Evolutionary conservation across 306 rosid species (phyloP).

Genomic region (Mimosa pudica): DNA sequence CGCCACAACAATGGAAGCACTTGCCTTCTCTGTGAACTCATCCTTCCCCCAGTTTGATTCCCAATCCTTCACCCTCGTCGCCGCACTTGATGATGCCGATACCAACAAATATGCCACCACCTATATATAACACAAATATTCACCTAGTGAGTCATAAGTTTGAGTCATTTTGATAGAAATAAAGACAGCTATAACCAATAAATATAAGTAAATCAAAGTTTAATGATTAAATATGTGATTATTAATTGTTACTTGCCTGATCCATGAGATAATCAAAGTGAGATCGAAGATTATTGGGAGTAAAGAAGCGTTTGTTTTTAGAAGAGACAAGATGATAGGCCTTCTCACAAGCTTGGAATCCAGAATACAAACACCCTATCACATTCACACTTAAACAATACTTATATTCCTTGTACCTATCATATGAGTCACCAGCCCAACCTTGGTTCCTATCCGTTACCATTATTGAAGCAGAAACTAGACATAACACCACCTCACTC

Average conservation of each 20-base stretch:
- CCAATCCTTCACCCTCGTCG: constrained; percentile 91
- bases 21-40: constrained; percentile 88
- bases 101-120: constrained; percentile 85
- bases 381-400: constrained; percentile 79
- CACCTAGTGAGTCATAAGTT: too few species aligned
- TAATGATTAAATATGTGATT: too few species aligned
- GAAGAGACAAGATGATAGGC: constrained; percentile 49
- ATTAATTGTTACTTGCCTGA: constrained; percentile 58
- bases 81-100: constrained; percentile 90
- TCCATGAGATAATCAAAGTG: constrained; percentile 84
- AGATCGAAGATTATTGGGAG: constrained; percentile 48
- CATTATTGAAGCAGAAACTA: constrained; percentile 93
- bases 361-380: constrained; percentile 68
- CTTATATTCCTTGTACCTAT: constrained; percentile 97
- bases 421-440: constrained; percentile 98
- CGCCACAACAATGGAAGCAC: constrained; percentile 79
- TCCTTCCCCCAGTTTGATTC: constrained; percentile 97
- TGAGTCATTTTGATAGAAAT: too few species aligned
- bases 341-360: constrained; percentile 69
- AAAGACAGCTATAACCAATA: too few species aligned
- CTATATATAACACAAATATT: constrained; percentile 29
- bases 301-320: constrained; percentile 44
- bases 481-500: constrained; percentile 73
- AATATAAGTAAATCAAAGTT: too few species aligned
- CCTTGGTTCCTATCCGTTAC: constrained; percentile 95